Percentiles rank a stretch among this genome's conserved stretches.
Conservation (phyloP, 139 green algal genomes). For the Bryopsis sp. region DNA sequence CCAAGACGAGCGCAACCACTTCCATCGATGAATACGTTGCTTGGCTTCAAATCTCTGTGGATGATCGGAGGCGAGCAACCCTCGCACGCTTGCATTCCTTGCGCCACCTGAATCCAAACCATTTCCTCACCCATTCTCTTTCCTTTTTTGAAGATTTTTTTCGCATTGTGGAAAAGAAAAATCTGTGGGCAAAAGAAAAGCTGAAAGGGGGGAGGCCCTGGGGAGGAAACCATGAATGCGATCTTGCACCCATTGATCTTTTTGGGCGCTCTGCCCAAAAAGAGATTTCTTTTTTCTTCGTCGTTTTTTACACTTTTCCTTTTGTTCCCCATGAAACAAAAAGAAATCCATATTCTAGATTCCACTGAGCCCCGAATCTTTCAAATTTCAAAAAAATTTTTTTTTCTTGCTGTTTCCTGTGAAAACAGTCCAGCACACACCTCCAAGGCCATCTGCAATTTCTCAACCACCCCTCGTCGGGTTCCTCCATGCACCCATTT, state of each 20-base stretch:
- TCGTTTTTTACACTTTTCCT: background rate
- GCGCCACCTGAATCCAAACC: constrained; percentile 32
- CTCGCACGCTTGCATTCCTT: constrained; percentile 52
- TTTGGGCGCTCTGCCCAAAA: background rate
- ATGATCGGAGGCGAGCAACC: constrained; percentile 50
- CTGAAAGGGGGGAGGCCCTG: background rate
- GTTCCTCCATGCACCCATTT: constrained; percentile 41
- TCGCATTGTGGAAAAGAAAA: background rate
- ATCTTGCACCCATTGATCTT: background rate
- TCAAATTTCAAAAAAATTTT: too few species aligned
- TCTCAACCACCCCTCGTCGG: background rate
- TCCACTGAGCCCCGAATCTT: background rate
- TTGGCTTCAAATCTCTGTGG: constrained; percentile 80
- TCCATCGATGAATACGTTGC: constrained; percentile 64
- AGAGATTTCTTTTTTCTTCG: background rate
- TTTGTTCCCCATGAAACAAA: background rate
- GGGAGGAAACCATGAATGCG: background rate
- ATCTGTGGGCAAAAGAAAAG: background rate
- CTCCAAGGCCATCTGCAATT: background rate
- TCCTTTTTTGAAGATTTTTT: background rate
- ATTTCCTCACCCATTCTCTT: background rate
- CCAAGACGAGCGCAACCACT: constrained; percentile 42
- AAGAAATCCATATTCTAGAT: background rate
- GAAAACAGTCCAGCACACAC: background rate
- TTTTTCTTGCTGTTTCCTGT: background rate